phyloP scores from a whole-genome alignment of 768 basidiomycete species.

The Tricholoma sp. region DNA sequence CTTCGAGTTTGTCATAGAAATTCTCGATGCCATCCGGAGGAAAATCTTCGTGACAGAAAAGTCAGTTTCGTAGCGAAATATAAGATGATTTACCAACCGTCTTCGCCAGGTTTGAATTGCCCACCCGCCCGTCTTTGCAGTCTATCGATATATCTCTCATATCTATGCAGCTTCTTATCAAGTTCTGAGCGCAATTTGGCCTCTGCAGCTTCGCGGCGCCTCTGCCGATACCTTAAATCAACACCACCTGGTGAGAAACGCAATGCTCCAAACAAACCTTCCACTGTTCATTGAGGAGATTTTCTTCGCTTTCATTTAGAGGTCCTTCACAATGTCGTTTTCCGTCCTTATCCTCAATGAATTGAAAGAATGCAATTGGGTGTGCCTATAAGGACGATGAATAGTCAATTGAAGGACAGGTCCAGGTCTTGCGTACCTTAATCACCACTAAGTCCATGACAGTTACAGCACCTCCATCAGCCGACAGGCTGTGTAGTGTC shows the following conservation, averaged over 20 bases:
- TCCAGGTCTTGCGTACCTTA: constrained; percentile 39
- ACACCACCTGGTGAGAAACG: neutral
- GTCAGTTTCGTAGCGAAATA: constrained; percentile 1
- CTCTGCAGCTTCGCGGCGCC: constrained; percentile 51
- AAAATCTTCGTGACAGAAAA: constrained; percentile 22
- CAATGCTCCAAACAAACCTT: constrained; percentile 39
- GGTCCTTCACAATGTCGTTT: constrained; percentile 53
- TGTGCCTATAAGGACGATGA: constrained; percentile 43
- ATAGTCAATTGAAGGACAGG: neutral
- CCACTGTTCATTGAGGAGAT: constrained; percentile 57
- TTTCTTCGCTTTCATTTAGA: constrained; percentile 67
- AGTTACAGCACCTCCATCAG: constrained; percentile 76
- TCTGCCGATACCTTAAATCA: constrained; percentile 30
- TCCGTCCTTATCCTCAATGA: constrained; percentile 44
- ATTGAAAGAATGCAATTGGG: constrained; percentile 79
- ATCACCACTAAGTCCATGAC: constrained; percentile 70
- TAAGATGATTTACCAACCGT: constrained; percentile 29
- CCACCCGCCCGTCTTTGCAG: constrained; percentile 53
- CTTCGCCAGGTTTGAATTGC: constrained; percentile 34
- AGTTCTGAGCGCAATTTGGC: constrained; percentile 52
- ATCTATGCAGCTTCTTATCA: constrained; percentile 47
- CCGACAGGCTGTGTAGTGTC: constrained; percentile 70
- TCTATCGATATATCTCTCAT: constrained; percentile 60
- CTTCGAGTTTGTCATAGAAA: constrained; percentile 63
- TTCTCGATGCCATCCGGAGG: constrained; percentile 47